Base-by-base conservation (phyloP, 495 filamentous ascomycete genomes). In the Xylaria bambusicola region DNA sequence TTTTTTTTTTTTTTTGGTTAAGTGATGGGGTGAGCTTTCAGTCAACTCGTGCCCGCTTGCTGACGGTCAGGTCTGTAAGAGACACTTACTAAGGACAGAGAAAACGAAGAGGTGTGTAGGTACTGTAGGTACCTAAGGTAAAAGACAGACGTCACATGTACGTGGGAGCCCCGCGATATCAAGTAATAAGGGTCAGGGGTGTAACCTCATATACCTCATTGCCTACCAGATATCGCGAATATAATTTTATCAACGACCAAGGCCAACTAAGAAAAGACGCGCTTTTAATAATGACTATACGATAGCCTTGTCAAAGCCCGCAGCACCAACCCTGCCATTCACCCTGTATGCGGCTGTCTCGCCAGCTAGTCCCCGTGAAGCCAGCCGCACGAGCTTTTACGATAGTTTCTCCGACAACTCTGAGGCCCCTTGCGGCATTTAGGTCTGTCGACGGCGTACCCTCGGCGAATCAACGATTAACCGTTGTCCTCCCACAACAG, bases 391-490 rank as follows among this genome's bases (percentile, higher is more conserved):
- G 49, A 12, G 15, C 33, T 17, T 53, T 60, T 21, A 35, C 40
- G 20, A 27, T 26, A 21, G 48, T 20, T 47, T 40, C 48, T 6
- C 50, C 35, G 10, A 41, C 52, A 9, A 38, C 24, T 46, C 26
- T 15, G 12, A 52, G 41, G 20, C 6, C 27, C 1, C 40, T n/a
- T 47, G 48, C 40, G 49, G 57, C 40, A 60, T 53, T 52, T 60
- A 44, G 56, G 29, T 33, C 18, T 29, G 8, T 35, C 17, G 38
- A 18, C 38, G 24, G 27, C 26, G 29, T 40, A 23, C 26, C 48
- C 2, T 36, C 38, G 6, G 26, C 56, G 15, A 36, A 15, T 13
- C 46, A 20, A 24, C 33, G 2, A 42, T 23, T 42, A 8, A 41
- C 23, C 20, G 38, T 33, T 7, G 3, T 21, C 26, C 18, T 20